A percentile compares a stretch with the other conserved stretches of the same genome.
These are phyloP conservation scores for Anastatica hierochuntica DNA, from an alignment of 345 rosid genomes.

Conservation along the genomic window DNA sequence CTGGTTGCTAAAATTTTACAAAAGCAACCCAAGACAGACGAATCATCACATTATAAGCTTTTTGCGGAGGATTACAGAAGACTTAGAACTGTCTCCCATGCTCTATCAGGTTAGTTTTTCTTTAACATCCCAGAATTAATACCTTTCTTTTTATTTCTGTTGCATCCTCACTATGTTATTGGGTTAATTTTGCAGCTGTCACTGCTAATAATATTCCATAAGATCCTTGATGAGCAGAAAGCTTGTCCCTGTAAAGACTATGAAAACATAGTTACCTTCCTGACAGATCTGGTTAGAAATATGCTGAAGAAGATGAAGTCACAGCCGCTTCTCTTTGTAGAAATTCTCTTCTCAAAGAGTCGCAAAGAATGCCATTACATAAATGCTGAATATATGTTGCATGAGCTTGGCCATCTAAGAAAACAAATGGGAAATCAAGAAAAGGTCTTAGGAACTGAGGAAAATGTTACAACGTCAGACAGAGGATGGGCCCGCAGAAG, in stretches of 20 bases:
- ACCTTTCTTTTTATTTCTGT: not conserved
- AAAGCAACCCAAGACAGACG: conserved; percentile 53
- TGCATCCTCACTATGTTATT: conserved; percentile 7
- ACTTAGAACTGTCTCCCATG: conserved; percentile 85
- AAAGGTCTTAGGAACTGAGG: conserved; percentile 35
- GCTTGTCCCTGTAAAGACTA: conserved; percentile 50
- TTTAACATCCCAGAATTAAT: not conserved
- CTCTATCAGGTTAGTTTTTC: conserved; percentile 65
- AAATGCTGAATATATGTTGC: conserved; percentile 72
- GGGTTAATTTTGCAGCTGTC: conserved; percentile 55
- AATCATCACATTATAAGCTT: conserved; percentile 57
- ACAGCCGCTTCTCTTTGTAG: conserved; percentile 90
- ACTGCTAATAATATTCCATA: conserved; percentile 54
- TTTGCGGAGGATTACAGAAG: conserved; percentile 69
- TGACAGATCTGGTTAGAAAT: conserved; percentile 51
- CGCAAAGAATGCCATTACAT: conserved; percentile 81
- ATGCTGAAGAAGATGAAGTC: conserved; percentile 80
- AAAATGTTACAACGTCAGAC: conserved; percentile 28
- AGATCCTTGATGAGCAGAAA: conserved; percentile 75
- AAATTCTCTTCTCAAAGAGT: conserved; percentile 80
- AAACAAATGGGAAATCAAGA: conserved; percentile 38
- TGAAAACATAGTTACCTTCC: conserved; percentile 46
- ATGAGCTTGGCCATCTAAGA: conserved; percentile 63
- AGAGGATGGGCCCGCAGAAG: conserved; percentile 55
- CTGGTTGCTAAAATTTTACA: conserved; percentile 86